Base-by-base conservation (phyloP, 805 yeast genomes). In the Wickerhamomyces ciferrii region DNA sequence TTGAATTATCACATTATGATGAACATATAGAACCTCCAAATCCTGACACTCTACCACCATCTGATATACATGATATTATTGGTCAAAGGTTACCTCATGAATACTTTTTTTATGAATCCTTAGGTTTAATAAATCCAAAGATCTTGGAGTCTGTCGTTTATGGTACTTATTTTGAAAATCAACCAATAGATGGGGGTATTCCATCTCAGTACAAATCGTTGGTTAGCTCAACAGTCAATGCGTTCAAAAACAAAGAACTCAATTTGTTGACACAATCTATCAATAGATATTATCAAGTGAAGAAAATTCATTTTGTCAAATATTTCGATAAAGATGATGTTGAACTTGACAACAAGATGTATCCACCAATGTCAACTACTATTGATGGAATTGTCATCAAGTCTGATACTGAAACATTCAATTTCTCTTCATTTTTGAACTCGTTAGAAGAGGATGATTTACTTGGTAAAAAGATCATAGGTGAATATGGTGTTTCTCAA, bases 71-170 rank as follows among this genome's bases (percentile, higher is more conserved):
- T 61, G 90, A 83, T 41, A 77, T 90, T 41, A 74, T 94, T 42
- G 89, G 95, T 10, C 88, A 86, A 62, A 78, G 91, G 59, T 70
- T 94, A 43, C 95, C 97, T 2, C 86, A 88, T 45, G 98, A 91
- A 65, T 73, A 85, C 38, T 84, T 79, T 58, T 90, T 84, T 61
- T 94, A 89, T 63, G 80, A 80, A 59, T 84, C 95, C 1, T 64
- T 85, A 48, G 98, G 97, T 1, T 61, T 91, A 21, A 68, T 85
- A 13, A 78, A 83, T 8, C 67, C 83, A 6, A 81, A 80, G 47
- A 62, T 87, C 21, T 73, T 84, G 38, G 85, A 84, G 51, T 78
- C 89, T 0, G 71, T 91, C 18, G 73, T 84, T 1, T 79, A 79
- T 48, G 94, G 89, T 2, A 66, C 70, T 31, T 76, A 78, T 49